Base-by-base conservation (phyloP, 1,139 yeast genomes). In the Martiniozyma asiatica region DNA sequence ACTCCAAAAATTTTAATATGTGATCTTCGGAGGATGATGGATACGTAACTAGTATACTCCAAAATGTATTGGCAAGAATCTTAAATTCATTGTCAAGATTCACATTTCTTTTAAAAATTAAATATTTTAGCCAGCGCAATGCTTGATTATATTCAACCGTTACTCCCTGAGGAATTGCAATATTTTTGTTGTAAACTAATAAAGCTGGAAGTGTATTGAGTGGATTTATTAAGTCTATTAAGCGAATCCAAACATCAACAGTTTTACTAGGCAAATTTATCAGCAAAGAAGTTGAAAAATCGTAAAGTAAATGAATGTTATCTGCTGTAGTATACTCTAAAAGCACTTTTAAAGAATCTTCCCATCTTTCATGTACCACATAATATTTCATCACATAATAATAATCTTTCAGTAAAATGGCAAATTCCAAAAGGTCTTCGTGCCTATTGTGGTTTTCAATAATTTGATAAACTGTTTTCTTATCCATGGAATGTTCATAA, bases 211-310 rank as follows among this genome's bases (percentile, higher is more conserved):
- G 55, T 19, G 92, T 59, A 38, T 64, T 70, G 8, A 68, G 65
- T 25, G 75, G 73, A 33, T 79, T 67, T 9, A 69, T 35, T 20
- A 51, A 38, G 11, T 58, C 56, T 1, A 55, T 42, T 21, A 71
- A 50, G 35, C 76, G 64, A 47, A 81, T 65, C 97, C 96, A 89
- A 0, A 81, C 65, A 26, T 78, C 80, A 2, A 81, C 71, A 0
- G 95, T 82, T 10, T 63, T 65, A 22, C 59, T 59, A 0, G 99
- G 89, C 8, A 68, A 56, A 43, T 82, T 80, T 5, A 75, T 61
- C 34, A 89, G 53, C 24, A 89, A 52, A 0, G 74, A 73, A 0
- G 79, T 73, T 1, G 96, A 64, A 36, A 73, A 73, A 35, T 68
- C 64, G 53, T 84, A 84, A 3, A 79, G 65, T 8, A 70, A 50